A percentile compares a stretch with the other conserved stretches of the same genome.
phyloP scores from a whole-genome alignment of 1,284 basidiomycete genomes.

The Cryptococcus sp. region DNA sequence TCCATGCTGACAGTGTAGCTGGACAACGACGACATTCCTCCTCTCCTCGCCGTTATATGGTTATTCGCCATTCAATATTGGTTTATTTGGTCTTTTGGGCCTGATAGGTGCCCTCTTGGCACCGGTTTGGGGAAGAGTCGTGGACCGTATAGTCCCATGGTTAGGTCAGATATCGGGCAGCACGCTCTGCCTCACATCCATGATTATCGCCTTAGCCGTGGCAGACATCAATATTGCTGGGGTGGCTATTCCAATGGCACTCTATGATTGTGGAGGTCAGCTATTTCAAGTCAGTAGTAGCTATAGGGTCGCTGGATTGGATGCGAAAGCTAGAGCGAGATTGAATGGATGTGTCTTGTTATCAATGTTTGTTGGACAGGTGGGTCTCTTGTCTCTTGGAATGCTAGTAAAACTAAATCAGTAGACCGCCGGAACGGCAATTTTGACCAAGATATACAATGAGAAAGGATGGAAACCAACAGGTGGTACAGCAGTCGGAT shows the following conservation, averaged over 20 bases:
- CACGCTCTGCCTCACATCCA: conserved; percentile 29
- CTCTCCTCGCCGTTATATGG: conserved; percentile 60
- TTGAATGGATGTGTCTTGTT: conserved; percentile 62
- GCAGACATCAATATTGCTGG: conserved; percentile 59
- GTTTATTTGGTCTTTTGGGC: conserved; percentile 66
- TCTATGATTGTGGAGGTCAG: conserved; percentile 53
- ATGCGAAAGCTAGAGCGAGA: conserved; percentile 56
- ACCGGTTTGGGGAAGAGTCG: conserved; percentile 58
- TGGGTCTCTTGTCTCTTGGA: conserved; percentile 8
- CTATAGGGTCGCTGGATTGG: conserved; percentile 54
- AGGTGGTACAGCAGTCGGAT: conserved; percentile 55
- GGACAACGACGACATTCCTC: conserved; percentile 69
- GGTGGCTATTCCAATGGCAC: conserved; percentile 52
- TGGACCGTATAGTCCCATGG: conserved; percentile 65
- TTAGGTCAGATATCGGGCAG: conserved; percentile 58
- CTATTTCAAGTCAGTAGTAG: conserved; percentile 46
- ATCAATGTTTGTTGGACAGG: conserved; percentile 41
- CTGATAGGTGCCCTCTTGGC: conserved; percentile 62
- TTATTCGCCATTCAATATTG: conserved; percentile 58
- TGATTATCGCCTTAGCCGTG: conserved; percentile 53
- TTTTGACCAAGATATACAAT: conserved; percentile 60
- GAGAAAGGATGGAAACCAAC: conserved; percentile 59
- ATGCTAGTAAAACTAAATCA: conserved; percentile 2
- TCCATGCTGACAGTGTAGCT: conserved; percentile 36
- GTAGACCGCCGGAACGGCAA: conserved; percentile 58